phyloP scores from a whole-genome alignment of 139 green algal genomes.

The Yamagishiella unicocca region DNA sequence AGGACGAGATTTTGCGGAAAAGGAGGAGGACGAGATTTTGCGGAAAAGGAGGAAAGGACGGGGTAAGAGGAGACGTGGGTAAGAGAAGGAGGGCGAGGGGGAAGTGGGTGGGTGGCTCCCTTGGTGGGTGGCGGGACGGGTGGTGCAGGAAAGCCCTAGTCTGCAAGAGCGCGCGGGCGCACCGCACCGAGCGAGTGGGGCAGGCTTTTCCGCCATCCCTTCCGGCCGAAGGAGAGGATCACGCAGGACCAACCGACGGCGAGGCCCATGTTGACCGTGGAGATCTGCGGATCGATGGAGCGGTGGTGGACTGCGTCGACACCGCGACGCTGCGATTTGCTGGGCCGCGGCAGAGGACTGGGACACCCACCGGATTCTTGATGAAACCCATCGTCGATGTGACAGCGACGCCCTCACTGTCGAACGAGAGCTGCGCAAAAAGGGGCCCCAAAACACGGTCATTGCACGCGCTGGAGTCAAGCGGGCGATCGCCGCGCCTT shows the following conservation, averaged over 20 bases:
- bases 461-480: background rate
- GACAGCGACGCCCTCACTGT: conserved; percentile 95
- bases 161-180: no score
- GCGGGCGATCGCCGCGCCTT: background rate
- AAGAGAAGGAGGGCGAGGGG: background rate
- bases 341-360: no score
- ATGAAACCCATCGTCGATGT: conserved; percentile 93
- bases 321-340: background rate
- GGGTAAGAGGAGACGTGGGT: background rate
- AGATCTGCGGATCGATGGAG: conserved; percentile 74
- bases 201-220: conserved; percentile 90
- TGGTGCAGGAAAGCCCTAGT: no score
- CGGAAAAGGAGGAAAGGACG: background rate
- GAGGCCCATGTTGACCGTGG: conserved; percentile 88
- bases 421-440: conserved; percentile 80
- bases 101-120: background rate
- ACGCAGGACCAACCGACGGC: conserved; percentile 95
- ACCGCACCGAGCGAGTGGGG: conserved; percentile 87
- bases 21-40: background rate
- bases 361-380: conserved; percentile 78
- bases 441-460: background rate
- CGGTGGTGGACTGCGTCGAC: no score
- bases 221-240: conserved; percentile 90
- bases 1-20: no score
- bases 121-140: no score